Evolutionary conservation across 495 filamentous ascomycete genomes (phyloP), one percentile per base, ranked within the genome.

Genomic region (Aspergillus panamensis): DNA sequence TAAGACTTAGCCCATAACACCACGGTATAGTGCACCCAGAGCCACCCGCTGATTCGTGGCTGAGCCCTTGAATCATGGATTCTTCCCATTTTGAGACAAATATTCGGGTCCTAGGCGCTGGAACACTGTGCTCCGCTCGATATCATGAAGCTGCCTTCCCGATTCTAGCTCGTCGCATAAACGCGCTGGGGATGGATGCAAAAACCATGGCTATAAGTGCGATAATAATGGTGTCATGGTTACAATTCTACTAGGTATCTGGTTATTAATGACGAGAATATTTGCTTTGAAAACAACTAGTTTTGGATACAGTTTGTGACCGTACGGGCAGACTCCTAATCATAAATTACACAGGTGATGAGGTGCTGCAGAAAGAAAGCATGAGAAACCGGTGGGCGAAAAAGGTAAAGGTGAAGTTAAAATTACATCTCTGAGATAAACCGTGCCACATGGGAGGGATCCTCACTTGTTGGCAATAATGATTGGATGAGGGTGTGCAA

Each of bases 71-170:
- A n/a, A 37, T 48, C 25, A 54, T 53, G 32, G 14, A 48, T 35
- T 44, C 43, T 25, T 17, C 32, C 39, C 3, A 57, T 10, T 29
- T 31, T 44, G 48, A 58, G 51, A 47, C 47, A 55, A 39, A 59
- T 62, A 48, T 35, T 14, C 20, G 47, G 49, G 31, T 50, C 44
- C 53, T 57, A 60, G 59, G 35, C 31, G 48, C 51, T 62, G 59
- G 59, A 65, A 49, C 43, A 60, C 60, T 37, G 60, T 58, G 31
- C 55, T 66, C 63, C 63, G 60, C 35, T 19, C 47, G 37, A 49
- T 43, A 44, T 37, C 43, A 20, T 39, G 44, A 45, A 29, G n/a
- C 48, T 21, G 17, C 16, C 20, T 52, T 8, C 48, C 25, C 35
- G 43, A 53, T 57, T 43, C 35, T 21, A 31, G 37, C 33, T 29